These are phyloP conservation scores for Fusarium decemcellulare DNA, from an alignment of 2,329 filamentous ascomycete species.

Conservation along the genomic window DNA sequence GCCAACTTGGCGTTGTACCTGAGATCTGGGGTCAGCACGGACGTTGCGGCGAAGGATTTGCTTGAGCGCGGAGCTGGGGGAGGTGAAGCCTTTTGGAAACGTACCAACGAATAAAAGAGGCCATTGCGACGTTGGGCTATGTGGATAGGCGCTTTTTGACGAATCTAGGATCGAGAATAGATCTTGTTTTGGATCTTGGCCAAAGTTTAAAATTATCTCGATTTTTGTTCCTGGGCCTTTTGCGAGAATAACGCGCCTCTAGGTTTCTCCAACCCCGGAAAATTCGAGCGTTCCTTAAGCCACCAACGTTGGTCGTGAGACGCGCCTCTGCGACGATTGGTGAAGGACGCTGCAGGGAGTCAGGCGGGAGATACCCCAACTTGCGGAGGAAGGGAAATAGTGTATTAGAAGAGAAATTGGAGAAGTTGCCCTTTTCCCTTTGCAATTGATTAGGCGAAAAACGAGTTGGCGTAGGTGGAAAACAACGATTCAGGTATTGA, in stretches of 20 bases:
- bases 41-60: background rate
- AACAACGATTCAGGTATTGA: conserved; percentile 22
- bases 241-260: conserved; percentile 10
- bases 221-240: conserved; percentile 7
- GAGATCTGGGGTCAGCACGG: conserved; percentile 34
- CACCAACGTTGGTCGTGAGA: conserved; percentile 38
- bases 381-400: conserved; percentile 13
- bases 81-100: conserved; percentile 18
- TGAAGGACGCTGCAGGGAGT: conserved; percentile 18
- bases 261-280: conserved; percentile 19
- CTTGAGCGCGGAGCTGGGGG: background rate
- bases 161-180: background rate
- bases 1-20: conserved; percentile 92
- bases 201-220: conserved; percentile 34
- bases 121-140: conserved; percentile 36
- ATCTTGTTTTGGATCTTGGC: conserved; percentile 12
- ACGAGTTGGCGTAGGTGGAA: conserved; percentile 1
- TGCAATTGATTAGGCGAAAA: background rate
- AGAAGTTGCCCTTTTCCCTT: background rate
- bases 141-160: conserved; percentile 1
- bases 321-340: conserved; percentile 31
- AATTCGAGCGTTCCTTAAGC: conserved; percentile 28
- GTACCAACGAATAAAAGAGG: conserved; percentile 52
- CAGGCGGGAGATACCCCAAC: background rate
- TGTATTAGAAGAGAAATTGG: conserved; percentile 16